Conservation (phyloP, 208 protist genomes). For the Endotrypanum monterogeii region DNA sequence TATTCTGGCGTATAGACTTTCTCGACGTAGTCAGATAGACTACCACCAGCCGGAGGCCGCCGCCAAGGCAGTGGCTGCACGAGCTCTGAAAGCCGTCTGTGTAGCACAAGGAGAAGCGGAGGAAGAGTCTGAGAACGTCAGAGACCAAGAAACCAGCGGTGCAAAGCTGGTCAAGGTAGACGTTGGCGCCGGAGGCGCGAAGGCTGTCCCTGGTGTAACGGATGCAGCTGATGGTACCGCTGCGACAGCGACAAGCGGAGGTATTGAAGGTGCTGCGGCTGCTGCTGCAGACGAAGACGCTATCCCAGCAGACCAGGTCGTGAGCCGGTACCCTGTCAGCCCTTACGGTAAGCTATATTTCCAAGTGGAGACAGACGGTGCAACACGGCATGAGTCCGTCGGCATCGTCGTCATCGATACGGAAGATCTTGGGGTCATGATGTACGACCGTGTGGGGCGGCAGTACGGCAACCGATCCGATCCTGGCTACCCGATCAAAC, state of each 20-base stretch:
- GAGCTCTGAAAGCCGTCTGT: conserved; percentile 19
- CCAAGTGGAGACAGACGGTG: conserved; percentile 84
- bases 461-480: conserved; percentile 85
- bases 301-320: conserved; percentile 31
- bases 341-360: conserved; percentile 86
- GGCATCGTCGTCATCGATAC: conserved; percentile 87
- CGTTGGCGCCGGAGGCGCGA: neutral
- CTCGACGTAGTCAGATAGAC: conserved; percentile 59
- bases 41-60: conserved; percentile 71
- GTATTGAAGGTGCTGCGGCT: neutral
- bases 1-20: conserved; percentile 31
- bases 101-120: conserved; percentile 7
- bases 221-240: neutral
- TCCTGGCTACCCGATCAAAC: conserved; percentile 80
- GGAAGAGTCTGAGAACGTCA: conserved; percentile 16
- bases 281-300: conserved; percentile 26
- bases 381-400: conserved; percentile 76
- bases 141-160: neutral
- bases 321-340: conserved; percentile 76
- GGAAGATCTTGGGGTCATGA: conserved; percentile 70
- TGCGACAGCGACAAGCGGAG: conserved; percentile 1
- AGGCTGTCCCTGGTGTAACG: conserved; percentile 1
- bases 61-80: conserved; percentile 30
- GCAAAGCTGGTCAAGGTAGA: conserved; percentile 23
- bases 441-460: conserved; percentile 86